These are phyloP conservation scores for Harringtonia lauricola DNA, from an alignment of 2,329 filamentous ascomycete species.

Conservation along the genomic window DNA sequence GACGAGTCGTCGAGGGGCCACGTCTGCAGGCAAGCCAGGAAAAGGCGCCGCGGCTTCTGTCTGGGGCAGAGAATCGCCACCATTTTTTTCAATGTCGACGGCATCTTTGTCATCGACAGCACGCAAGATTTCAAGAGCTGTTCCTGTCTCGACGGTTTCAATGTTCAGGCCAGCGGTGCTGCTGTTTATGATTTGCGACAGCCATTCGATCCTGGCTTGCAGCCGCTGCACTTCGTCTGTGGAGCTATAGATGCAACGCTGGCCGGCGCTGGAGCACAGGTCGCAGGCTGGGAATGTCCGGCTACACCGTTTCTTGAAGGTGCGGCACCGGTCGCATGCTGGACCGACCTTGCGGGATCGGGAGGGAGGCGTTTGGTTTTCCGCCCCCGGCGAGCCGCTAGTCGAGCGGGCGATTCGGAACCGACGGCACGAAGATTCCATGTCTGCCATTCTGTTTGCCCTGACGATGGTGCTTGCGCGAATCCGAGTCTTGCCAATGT, in stretches of 20 bases:
- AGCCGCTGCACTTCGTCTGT: slow-evolving; percentile 19
- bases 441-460: too few species aligned
- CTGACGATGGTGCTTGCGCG: too few species aligned
- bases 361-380: too few species aligned
- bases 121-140: too few species aligned
- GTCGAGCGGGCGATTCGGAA: too few species aligned
- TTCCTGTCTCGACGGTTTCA: neutral
- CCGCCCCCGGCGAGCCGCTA: too few species aligned
- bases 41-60: neutral
- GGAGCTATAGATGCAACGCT: slow-evolving; percentile 24
- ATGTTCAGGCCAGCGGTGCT: neutral
- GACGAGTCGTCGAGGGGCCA: slow-evolving; percentile 18
- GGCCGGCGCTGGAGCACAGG: slow-evolving; percentile 26
- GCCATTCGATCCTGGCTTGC: slow-evolving; percentile 27
- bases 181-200: slow-evolving; percentile 23
- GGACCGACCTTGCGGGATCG: too few species aligned
- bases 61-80: neutral
- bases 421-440: too few species aligned
- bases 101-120: neutral
- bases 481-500: too few species aligned
- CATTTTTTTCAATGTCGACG: too few species aligned
- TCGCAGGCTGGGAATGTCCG: slow-evolving; percentile 28
- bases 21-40: slow-evolving; percentile 15
- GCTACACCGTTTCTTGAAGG: slow-evolving; percentile 29
- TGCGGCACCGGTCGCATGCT: too few species aligned